Percentiles rank a stretch among this genome's conserved stretches.
Evolutionary conservation across 73 alveolate genomes (phyloP).

Genomic region (Uronychia setigera): DNA sequence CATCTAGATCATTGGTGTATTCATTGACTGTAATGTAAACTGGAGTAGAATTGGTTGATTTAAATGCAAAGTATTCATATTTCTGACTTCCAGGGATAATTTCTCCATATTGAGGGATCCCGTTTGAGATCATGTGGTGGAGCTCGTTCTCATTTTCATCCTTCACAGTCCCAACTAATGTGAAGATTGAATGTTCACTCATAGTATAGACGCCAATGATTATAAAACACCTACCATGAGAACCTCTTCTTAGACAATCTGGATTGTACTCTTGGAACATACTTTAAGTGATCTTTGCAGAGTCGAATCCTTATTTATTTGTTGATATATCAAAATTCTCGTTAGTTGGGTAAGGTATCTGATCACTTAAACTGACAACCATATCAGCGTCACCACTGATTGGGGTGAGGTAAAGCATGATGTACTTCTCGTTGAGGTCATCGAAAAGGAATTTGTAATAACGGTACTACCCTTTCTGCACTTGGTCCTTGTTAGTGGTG

Average conservation of each 20-base stretch:
- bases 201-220: background rate
- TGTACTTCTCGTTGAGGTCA: background rate
- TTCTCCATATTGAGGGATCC: background rate
- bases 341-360: background rate
- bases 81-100: background rate
- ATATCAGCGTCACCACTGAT: background rate
- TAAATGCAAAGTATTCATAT: background rate
- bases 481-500: background rate
- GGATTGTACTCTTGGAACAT: background rate
- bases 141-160: background rate
- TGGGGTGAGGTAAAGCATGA: background rate
- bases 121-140: background rate
- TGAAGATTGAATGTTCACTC: background rate
- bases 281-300: background rate
- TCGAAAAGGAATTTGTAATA: background rate
- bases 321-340: background rate
- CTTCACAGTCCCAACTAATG: background rate
- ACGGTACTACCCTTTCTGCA: background rate
- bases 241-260: background rate
- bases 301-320: background rate
- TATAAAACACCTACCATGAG: background rate
- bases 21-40: background rate
- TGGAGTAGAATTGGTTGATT: background rate
- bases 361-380: background rate
- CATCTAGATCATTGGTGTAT: background rate